A percentile compares a stretch with the other conserved stretches of the same genome.
These are phyloP conservation scores for Solanum rostratum DNA, from an alignment of 257 asterid species.

Conservation along the genomic window DNA sequence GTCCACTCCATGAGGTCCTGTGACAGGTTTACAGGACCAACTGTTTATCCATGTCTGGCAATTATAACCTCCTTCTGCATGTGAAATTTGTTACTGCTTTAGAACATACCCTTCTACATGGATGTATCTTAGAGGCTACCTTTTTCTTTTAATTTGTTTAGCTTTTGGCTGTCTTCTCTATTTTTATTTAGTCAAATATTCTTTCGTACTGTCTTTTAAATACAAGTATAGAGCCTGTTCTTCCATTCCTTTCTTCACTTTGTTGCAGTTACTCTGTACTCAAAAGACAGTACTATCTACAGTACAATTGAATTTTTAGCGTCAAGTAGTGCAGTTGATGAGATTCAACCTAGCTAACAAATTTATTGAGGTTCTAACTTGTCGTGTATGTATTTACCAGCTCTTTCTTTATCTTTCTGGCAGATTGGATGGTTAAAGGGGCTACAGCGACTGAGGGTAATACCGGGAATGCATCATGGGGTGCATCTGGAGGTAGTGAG, in stretches of 20 bases:
- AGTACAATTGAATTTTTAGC: neutral
- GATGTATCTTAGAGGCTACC: neutral
- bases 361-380: neutral
- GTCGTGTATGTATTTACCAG: neutral
- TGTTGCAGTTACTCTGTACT: neutral
- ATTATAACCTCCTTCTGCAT: neutral
- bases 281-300: neutral
- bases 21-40: neutral
- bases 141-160: neutral
- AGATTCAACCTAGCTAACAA: neutral
- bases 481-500: conserved; percentile 39
- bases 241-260: neutral
- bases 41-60: neutral
- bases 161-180: neutral
- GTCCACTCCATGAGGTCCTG: neutral
- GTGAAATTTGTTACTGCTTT: neutral
- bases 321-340: neutral
- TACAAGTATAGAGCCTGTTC: neutral
- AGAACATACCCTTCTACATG: neutral
- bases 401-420: neutral
- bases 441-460: neutral
- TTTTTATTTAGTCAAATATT: neutral
- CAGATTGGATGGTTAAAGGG: conserved; percentile 5
- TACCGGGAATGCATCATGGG: conserved; percentile 39
- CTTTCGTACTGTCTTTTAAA: neutral